Conservation (phyloP, 2,329 filamentous ascomycete genomes). For the Parascedosporium putredinis region DNA sequence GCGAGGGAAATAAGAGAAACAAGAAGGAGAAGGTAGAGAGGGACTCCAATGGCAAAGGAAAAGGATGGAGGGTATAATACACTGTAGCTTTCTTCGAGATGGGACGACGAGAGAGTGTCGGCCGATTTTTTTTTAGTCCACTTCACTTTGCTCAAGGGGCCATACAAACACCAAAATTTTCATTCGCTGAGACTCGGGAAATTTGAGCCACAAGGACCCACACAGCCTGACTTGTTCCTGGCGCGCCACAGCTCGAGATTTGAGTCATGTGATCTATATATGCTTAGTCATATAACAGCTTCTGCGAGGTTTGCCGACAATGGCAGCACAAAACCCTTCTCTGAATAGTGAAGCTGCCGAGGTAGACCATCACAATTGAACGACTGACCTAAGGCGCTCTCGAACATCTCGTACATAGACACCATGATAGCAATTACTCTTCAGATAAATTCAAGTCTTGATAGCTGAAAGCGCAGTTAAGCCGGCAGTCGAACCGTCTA, state of each 20-base stretch:
- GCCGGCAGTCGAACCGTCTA: too few relatives aligned
- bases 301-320: too few relatives aligned
- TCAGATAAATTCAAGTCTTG: too few relatives aligned
- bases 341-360: too few relatives aligned
- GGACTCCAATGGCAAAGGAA: background rate
- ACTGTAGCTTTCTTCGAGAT: conserved; percentile 4
- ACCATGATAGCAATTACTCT: too few relatives aligned
- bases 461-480: too few relatives aligned
- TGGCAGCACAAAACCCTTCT: too few relatives aligned
- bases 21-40: background rate
- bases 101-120: background rate
- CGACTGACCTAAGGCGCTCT: too few relatives aligned
- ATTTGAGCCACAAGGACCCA: background rate
- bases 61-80: background rate
- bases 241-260: background rate
- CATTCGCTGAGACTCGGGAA: background rate
- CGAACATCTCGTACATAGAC: too few relatives aligned
- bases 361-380: too few relatives aligned
- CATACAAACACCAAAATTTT: conserved; percentile 1
- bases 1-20: too few relatives aligned
- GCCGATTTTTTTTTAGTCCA: conserved; percentile 1
- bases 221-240: background rate
- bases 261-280: background rate
- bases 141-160: background rate
- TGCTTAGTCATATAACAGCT: too few relatives aligned